Evolutionary conservation across 192 early-diverging fungal species (phyloP), one percentile per base, ranked within the genome.

Genomic region (Jimgerdemannia lactiflua): DNA sequence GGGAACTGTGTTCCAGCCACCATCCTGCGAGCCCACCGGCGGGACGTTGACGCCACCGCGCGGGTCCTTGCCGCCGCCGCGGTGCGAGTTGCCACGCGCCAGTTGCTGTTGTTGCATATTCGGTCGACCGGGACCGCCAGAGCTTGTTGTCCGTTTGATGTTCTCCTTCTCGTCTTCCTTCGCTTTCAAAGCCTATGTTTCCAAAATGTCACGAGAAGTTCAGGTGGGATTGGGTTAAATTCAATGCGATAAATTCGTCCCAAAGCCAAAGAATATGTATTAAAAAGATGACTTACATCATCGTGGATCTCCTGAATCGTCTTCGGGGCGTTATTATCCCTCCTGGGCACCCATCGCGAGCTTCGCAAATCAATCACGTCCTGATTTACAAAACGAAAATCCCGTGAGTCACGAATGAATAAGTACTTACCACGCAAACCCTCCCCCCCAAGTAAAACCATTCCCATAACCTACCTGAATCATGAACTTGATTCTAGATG

Each of bases 401-500:
- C 29, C 29, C 29, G 29, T 29, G 29, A 73, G 7, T 41, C 41
- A 42, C 42, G 17, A 18, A 44, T 43, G 4, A 29, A 29, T 71
- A 42, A 41, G 70, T 18, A 17, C 4, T 71, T 54, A 11, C 63
- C 10, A 40, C 68, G 10, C 29, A 29, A n/a, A n/a, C n/a, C n/a
- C n/a, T n/a, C n/a, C n/a, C n/a, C n/a, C n/a, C n/a, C n/a, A n/a
- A n/a, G n/a, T n/a, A n/a, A 29, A 29, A 29, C 29, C 29, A 29
- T 29, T 29, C 29, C 29, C 29, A 41, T 11, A 67, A 65, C 54
- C 63, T 74, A 74, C 77, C 80, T 85, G 73, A 41, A 98, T 76
- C 92, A 95, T 94, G 79, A 97, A 98, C 40, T 94, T 89, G 76
- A 97, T 95, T 83, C 96, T 93, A 67, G 92, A 91, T 40, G 87